Evolutionary conservation across 495 filamentous ascomycete genomes (phyloP), one percentile per base, ranked within the genome.

Genomic region (Lophiostoma macrostomum): DNA sequence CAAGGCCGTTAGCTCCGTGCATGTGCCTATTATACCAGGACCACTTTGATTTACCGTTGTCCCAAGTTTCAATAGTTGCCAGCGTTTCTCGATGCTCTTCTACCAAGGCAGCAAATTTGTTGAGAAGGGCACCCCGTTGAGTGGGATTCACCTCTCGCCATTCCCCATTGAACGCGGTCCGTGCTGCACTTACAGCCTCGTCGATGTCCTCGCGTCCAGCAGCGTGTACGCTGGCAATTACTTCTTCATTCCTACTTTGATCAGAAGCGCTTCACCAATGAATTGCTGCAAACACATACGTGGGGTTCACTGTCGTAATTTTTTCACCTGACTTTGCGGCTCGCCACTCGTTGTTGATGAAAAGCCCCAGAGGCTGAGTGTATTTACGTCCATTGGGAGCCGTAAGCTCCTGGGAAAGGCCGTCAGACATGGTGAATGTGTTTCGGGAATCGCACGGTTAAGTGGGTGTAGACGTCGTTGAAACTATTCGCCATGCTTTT

Each of bases 161-260:
- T 0, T 65, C 64, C 28, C 64, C 58, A 45, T 50, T 24, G 16
- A 77, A 77, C 27, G 76, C 76, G 5, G 65, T 60, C 32, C 65
- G 66, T 12, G 74, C 76, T 7, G 72, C 73, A 13, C 60, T 56
- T 28, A 80, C 76, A 30, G 76, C 75, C 41, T 76, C 72, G 38
- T 79, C 72, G 41, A 80, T 71, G 64, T 80, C 76, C 25, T 34
- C 46, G 8, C 25, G 32, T 31, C 29, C 13, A 20, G 41, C 41
- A 24, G 16, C 24, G 5, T 45, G 18, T 4, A 45, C 18, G 24
- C 29, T 18, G 12, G 24, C 41, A 45, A 45, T 45, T 10, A 7
- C 19, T 13, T n/a, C 16, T n/a, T 13, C 41, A 29, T 24, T 24
- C 12, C 25, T 45, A 32, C n/a, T 32, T 7, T 32, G 7, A n/a